Evolutionary conservation across 331 rosid species (phyloP), one percentile per base, ranked within the genome.

Genomic region (Quercus tomentella): DNA sequence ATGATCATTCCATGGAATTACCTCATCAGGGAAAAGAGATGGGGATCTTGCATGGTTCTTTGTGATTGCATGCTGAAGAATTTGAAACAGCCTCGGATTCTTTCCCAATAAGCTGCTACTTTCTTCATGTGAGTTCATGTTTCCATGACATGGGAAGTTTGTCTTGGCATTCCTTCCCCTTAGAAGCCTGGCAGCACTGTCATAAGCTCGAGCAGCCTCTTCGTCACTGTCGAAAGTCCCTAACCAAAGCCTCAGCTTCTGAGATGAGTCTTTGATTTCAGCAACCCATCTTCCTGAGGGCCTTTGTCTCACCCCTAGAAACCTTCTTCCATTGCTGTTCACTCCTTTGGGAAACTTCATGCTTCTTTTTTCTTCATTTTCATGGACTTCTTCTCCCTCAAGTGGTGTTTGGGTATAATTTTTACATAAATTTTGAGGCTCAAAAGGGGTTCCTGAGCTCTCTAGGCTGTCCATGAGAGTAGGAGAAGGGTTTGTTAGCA

Each of bases 211-310:
- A 1, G 98, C 97, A 76, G 98, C 98, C 25, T 92, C 98, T 81
- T 92, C 92, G 66, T 94, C 87, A 79, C 76, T 70, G 67, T 94
- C 97, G 79, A 82, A 94, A 76, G 98, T 94, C 67, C 98, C 98
- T 7, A 94, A 77, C 98, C 98, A 94, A 4, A 94, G 84, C 86
- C 98, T 84, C 73, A 94, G 89, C 82, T 94, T 94, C 88, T 89
- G 97, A 6, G 97, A 87, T 0, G 98, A 88, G 81, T 87, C 97
- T 70, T 94, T 94, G 81, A 94, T 94, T 82, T 94, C 98, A 11
- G 98, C 97, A 30, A 92, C 92, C 98, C 98, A 94, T 87, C 96
- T 90, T 73, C 98, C 98, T 74, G 98, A 94, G 21, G 97, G 98
- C 80, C 98, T 90, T 74, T 91, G 92, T 80, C 98, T 91, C 60